Conservation (phyloP, 768 basidiomycete genomes). For the Ramaria sp. region DNA sequence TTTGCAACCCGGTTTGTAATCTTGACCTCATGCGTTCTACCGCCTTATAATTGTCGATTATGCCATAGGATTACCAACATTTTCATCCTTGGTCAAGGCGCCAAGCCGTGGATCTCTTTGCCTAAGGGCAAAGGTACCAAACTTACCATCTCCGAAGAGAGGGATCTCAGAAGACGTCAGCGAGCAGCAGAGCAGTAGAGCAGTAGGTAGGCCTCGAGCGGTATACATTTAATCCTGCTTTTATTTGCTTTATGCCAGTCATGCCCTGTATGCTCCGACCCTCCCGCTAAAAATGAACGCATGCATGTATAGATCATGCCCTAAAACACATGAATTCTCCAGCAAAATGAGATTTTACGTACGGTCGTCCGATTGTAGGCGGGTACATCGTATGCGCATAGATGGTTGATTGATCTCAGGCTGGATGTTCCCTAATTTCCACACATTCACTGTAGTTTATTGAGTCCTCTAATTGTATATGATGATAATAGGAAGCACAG, state of each 20-base stretch:
- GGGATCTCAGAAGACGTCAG: constrained; percentile 81
- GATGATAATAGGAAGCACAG: constrained; percentile 1
- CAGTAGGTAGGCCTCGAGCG: neutral
- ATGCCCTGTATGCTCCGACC: neutral
- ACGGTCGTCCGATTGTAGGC: too few relatives aligned
- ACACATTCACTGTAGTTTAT: neutral
- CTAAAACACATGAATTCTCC: neutral
- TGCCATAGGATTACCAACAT: constrained; percentile 79
- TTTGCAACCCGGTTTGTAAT: constrained; percentile 88
- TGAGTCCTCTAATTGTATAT: neutral
- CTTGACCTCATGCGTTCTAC: neutral
- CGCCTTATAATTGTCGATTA: neutral
- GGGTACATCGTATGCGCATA: too few relatives aligned
- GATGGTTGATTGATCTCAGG: too few relatives aligned
- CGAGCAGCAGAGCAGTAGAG: constrained; percentile 33
- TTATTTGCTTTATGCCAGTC: constrained; percentile 2
- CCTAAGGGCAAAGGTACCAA: constrained; percentile 98
- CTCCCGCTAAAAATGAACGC: neutral
- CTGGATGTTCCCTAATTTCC: too few relatives aligned
- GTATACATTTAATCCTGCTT: neutral
- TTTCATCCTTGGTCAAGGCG: constrained; percentile 94
- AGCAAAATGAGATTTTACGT: too few relatives aligned
- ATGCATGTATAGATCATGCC: neutral
- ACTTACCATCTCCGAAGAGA: constrained; percentile 93
- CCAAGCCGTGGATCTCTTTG: constrained; percentile 93